phyloP scores from a whole-genome alignment of 345 rosid species.

The Boechera divaricarpa region DNA sequence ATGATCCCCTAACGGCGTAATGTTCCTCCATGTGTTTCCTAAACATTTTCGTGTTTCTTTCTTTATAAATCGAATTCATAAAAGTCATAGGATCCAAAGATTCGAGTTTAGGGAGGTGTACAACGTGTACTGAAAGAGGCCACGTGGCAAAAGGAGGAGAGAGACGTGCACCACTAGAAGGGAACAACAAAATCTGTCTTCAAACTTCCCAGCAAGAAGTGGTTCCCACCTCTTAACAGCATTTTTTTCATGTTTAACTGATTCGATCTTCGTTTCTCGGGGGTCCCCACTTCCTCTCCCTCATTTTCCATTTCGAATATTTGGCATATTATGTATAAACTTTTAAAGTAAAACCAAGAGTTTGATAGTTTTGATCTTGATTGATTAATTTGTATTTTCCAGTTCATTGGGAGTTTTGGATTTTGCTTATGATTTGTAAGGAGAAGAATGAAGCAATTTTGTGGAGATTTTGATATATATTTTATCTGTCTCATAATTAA shows the following conservation, averaged over 20 bases:
- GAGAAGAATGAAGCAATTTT: neutral
- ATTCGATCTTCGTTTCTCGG: slow-evolving; percentile 47
- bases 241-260: slow-evolving; percentile 37
- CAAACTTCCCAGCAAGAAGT: slow-evolving; percentile 53
- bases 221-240: slow-evolving; percentile 40
- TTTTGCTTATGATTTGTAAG: neutral
- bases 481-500: neutral
- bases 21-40: neutral
- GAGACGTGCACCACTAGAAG: slow-evolving; percentile 57
- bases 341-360: neutral
- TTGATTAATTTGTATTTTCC: neutral
- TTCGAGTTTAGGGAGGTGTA: neutral
- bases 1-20: slow-evolving; percentile 5
- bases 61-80: neutral
- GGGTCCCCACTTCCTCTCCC: slow-evolving; percentile 21
- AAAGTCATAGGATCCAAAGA: slow-evolving; percentile 21
- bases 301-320: neutral
- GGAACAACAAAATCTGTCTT: slow-evolving; percentile 57
- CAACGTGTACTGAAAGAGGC: neutral
- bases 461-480: neutral
- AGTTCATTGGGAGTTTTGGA: neutral
- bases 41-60: neutral
- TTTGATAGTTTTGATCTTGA: neutral
- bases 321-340: neutral
- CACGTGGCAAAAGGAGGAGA: slow-evolving; percentile 48